Percentiles rank a stretch among this genome's conserved stretches.
These are phyloP conservation scores for Berkeleyomyces basicola DNA, from an alignment of 2,329 filamentous ascomycete species.

Conservation along the genomic window DNA sequence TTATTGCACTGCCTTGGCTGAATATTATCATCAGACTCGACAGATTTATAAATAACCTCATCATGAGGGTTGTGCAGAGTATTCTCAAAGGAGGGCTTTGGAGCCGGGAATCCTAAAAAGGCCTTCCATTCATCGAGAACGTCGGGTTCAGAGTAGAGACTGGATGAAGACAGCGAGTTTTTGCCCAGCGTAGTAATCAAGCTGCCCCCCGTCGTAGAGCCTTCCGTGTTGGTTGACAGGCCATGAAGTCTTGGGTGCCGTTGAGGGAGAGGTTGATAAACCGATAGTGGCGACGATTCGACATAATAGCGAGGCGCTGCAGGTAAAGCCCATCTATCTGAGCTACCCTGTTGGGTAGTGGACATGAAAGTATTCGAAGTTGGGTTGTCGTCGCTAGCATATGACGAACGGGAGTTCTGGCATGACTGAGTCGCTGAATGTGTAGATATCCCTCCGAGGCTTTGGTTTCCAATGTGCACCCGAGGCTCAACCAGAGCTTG, in stretches of 20 bases:
- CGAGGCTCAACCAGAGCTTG: not conserved
- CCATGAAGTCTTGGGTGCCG: not conserved
- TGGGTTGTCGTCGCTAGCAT: not conserved
- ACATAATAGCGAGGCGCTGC: not conserved
- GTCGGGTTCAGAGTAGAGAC: slow-evolving; percentile 1
- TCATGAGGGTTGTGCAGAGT: not conserved
- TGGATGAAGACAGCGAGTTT: not conserved
- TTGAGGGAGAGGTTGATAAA: slow-evolving; percentile 7
- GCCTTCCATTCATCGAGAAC: slow-evolving; percentile 7
- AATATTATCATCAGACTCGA: not conserved
- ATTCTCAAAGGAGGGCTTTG: not conserved
- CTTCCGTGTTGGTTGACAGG: not conserved
- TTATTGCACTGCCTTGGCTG: not conserved
- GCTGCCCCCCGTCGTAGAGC: not conserved
- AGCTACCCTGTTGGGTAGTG: not conserved
- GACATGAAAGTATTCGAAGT: not conserved
- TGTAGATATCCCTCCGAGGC: slow-evolving; percentile 3
- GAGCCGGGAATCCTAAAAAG: slow-evolving; percentile 4
- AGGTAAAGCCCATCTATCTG: not conserved
- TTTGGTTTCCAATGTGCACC: slow-evolving; percentile 10
- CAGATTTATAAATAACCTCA: not conserved
- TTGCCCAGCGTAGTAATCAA: not conserved
- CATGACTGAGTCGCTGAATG: not conserved
- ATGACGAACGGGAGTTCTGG: not conserved
- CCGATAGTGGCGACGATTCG: slow-evolving; percentile 3